Conservation (phyloP, 345 rosid species). For the Pistacia vera region DNA sequence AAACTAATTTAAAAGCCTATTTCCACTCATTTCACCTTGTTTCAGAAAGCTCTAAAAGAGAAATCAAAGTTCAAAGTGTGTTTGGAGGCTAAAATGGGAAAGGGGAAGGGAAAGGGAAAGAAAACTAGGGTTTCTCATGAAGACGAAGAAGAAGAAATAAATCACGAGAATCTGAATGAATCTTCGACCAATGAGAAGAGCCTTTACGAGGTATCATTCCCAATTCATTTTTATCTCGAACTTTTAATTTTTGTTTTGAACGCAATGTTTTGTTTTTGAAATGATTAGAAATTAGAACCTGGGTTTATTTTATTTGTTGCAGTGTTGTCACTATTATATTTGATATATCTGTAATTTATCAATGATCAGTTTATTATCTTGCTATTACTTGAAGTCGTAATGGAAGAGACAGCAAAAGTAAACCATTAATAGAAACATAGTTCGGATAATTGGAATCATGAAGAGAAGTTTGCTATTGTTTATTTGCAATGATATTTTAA, state of each 20-base stretch:
- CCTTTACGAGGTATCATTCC: slow-evolving; percentile 56
- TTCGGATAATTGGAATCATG: background rate
- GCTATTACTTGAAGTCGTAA: background rate
- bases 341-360: background rate
- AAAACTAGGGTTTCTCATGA: slow-evolving; percentile 55
- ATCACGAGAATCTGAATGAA: slow-evolving; percentile 21
- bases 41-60: background rate
- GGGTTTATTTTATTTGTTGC: background rate
- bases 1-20: background rate
- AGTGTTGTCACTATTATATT: background rate
- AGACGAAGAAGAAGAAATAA: slow-evolving; percentile 34
- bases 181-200: slow-evolving; percentile 35
- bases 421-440: background rate
- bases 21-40: background rate
- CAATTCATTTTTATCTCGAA: background rate
- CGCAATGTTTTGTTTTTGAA: background rate
- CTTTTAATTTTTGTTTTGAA: background rate
- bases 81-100: slow-evolving; percentile 46
- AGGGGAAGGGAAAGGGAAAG: slow-evolving; percentile 59
- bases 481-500: background rate
- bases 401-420: background rate
- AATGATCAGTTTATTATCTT: background rate
- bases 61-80: background rate
- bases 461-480: background rate
- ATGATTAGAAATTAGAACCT: background rate